phyloP scores from a whole-genome alignment of 202 grass and related monocot genomes.

The Schoenoplectus triqueter region DNA sequence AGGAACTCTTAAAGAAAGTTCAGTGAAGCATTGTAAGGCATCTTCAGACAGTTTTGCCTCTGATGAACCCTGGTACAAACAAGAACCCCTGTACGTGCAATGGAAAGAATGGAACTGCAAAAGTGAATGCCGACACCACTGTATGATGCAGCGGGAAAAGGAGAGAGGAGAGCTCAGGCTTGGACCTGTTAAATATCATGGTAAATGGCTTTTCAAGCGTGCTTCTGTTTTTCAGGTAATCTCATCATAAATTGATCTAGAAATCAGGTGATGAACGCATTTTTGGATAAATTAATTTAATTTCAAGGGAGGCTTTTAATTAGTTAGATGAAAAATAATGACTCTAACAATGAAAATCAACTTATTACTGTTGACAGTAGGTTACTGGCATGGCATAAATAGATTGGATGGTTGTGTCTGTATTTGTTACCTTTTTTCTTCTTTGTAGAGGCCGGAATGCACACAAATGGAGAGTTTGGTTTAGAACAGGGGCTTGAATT shows the following conservation, averaged over 20 bases:
- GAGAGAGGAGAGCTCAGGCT: slow-evolving; percentile 69
- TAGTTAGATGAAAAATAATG: neutral
- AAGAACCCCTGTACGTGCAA: slow-evolving; percentile 75
- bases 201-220: slow-evolving; percentile 84
- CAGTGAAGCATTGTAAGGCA: slow-evolving; percentile 60
- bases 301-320: neutral
- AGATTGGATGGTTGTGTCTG: neutral
- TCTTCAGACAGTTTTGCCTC: slow-evolving; percentile 49
- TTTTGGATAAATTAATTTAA: neutral
- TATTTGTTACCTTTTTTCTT: neutral
- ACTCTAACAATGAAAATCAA: neutral
- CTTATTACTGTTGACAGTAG: neutral
- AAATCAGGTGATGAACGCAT: too few species aligned
- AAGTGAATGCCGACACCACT: slow-evolving; percentile 83
- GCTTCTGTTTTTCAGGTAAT: slow-evolving; percentile 86
- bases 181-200: slow-evolving; percentile 74
- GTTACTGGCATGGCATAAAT: neutral
- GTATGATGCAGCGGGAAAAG: slow-evolving; percentile 83
- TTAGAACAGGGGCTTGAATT: neutral
- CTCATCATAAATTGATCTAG: too few species aligned
- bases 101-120: slow-evolving; percentile 99
- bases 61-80: slow-evolving; percentile 64
- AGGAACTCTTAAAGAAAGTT: slow-evolving; percentile 62
- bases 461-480: neutral
- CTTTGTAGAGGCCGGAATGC: neutral